Evolutionary conservation across 768 basidiomycete species (phyloP).

Genomic region (Boletus sensibilis): DNA sequence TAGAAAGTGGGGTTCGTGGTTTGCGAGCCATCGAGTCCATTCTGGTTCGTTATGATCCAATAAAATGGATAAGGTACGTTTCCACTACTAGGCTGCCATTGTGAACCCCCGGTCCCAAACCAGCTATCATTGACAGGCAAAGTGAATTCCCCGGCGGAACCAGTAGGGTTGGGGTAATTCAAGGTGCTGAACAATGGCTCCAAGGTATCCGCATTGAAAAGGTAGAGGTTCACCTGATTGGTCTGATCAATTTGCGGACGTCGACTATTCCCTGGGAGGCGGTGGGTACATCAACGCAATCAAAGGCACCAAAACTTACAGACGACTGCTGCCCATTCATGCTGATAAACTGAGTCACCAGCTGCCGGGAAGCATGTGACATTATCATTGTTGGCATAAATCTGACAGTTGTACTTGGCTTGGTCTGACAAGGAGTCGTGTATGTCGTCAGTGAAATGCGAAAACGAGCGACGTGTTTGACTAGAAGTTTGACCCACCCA

Average conservation of each 20-base stretch:
- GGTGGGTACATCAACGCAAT: constrained; percentile 12
- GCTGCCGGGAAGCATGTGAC: constrained; percentile 74
- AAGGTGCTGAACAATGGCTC: constrained; percentile 42
- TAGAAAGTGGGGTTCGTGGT: constrained; percentile 70
- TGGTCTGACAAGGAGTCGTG: constrained; percentile 19
- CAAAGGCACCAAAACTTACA: constrained; percentile 53
- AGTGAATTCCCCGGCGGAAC: constrained; percentile 51
- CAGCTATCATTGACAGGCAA: constrained; percentile 71
- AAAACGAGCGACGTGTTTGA: constrained; percentile 6
- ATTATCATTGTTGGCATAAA: constrained; percentile 64
- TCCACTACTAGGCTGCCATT: constrained; percentile 42
- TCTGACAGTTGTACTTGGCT: constrained; percentile 51
- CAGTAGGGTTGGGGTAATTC: constrained; percentile 53
- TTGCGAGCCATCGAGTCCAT: constrained; percentile 55
- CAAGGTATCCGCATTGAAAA: constrained; percentile 70
- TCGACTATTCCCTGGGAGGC: constrained; percentile 65
- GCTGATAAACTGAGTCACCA: constrained; percentile 61
- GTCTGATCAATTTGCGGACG: constrained; percentile 64
- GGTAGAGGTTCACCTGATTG: constrained; percentile 70
- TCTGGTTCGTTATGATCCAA: constrained; percentile 71
- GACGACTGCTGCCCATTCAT: constrained; percentile 72
- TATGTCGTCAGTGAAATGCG: constrained; percentile 9
- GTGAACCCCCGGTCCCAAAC: constrained; percentile 57
- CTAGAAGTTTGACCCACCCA: constrained; percentile 26
- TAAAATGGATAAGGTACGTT: constrained; percentile 69